Conservation (phyloP, 2,329 filamentous ascomycete genomes). For the Hypomyces rosellus region DNA sequence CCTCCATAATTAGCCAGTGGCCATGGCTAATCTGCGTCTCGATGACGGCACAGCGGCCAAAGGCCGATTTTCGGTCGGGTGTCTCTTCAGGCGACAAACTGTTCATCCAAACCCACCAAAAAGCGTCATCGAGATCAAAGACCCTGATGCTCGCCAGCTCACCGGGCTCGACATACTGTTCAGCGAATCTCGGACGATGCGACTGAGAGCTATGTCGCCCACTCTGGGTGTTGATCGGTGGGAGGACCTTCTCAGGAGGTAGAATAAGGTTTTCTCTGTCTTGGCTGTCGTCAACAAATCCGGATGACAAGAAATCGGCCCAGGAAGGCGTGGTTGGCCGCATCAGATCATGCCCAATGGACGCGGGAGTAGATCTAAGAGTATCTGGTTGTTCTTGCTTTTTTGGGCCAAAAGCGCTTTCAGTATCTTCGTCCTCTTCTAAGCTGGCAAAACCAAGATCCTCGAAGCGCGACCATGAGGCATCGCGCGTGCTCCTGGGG, state of each 20-base stretch:
- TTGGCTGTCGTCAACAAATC: slow-evolving; percentile 75
- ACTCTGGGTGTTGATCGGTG: slow-evolving; percentile 61
- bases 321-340: slow-evolving; percentile 94
- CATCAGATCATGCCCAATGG: slow-evolving; percentile 57
- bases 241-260: slow-evolving; percentile 87
- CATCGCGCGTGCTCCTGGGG: slow-evolving; percentile 69
- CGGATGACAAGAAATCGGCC: slow-evolving; percentile 94
- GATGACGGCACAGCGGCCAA: slow-evolving; percentile 86
- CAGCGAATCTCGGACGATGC: slow-evolving; percentile 64
- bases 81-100: slow-evolving; percentile 91
- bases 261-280: slow-evolving; percentile 63
- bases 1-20: slow-evolving; percentile 91
- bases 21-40: slow-evolving; percentile 78
- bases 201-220: slow-evolving; percentile 84
- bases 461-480: slow-evolving; percentile 95
- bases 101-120: slow-evolving; percentile 99
- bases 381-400: slow-evolving; percentile 17
- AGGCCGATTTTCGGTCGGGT: slow-evolving; percentile 76
- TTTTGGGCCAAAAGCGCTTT: slow-evolving; percentile 35
- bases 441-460: slow-evolving; percentile 83
- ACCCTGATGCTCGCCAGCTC: slow-evolving; percentile 88
- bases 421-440: slow-evolving; percentile 62
- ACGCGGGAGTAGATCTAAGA: slow-evolving; percentile 60
- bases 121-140: slow-evolving; percentile 86
- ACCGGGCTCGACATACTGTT: slow-evolving; percentile 71